Evolutionary conservation across 2,329 filamentous ascomycete species (phyloP).

Genomic region (Penicillium sclerotigenum): DNA sequence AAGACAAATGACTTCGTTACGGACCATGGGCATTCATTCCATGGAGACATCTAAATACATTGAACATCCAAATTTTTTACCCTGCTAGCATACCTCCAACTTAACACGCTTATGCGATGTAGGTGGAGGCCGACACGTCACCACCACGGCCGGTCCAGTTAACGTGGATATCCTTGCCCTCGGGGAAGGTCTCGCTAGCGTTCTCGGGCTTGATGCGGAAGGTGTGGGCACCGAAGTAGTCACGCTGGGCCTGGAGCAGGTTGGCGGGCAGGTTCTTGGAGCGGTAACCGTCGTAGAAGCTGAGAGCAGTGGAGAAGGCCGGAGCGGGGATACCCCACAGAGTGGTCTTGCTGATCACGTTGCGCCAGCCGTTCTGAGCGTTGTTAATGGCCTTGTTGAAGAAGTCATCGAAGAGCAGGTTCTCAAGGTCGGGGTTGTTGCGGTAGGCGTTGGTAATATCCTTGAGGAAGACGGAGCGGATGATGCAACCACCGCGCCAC

Average conservation of each 20-base stretch:
- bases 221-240: constrained; percentile 97
- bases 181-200: constrained; percentile 75
- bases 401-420: constrained; percentile 98
- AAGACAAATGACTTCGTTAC: constrained; percentile 24
- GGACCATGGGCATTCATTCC: constrained; percentile 21
- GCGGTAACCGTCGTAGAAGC: constrained; percentile 98
- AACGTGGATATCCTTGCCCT: constrained; percentile 88
- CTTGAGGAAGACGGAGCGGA: constrained; percentile 99
- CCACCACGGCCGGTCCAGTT: constrained; percentile 99
- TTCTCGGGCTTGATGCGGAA: constrained; percentile 82
- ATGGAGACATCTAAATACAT: constrained; percentile 29
- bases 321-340: constrained; percentile 94
- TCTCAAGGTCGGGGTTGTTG: constrained; percentile 89
- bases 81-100: constrained; percentile 11
- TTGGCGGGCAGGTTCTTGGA: constrained; percentile 97
- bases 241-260: constrained; percentile 96
- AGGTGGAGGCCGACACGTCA: constrained; percentile 94
- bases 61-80: constrained; percentile 25
- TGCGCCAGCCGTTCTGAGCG: constrained; percentile 88
- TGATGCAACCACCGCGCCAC: constrained; percentile 99
- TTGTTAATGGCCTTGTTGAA: constrained; percentile 99
- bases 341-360: constrained; percentile 85
- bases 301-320: constrained; percentile 92
- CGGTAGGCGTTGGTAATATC: constrained; percentile 98
- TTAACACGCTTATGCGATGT: constrained; percentile 73